Base-by-base conservation (phyloP, 2,329 filamentous ascomycete genomes). In the Geosmithia morbida region DNA sequence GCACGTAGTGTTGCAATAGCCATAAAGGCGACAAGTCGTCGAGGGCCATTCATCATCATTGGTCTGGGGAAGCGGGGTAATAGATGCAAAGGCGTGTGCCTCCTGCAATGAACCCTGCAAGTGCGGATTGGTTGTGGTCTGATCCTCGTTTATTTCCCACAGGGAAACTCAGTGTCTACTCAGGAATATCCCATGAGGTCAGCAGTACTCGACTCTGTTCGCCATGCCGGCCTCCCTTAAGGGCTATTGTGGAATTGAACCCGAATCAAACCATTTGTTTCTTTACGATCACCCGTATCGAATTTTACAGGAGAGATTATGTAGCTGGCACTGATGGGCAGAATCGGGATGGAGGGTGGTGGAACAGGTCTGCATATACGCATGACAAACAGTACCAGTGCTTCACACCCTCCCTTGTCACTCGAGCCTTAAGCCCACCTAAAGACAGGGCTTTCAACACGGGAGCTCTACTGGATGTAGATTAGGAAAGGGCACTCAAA, bases 21-120 rank as follows among this genome's bases (percentile, higher is more conserved):
- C 6, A 17, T 7, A 29, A 11, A 37, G 33, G 33, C 33, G 13
- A 37, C 33, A 37, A 16, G 6, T 11, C 11, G 33, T 37, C 33
- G 14, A 37, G 33, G 33, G 6, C 11, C 33, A 37, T 37, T 37
- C 14, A 16, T 16, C 33, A 37, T 14, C 20, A 47, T 44, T 43
- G 46, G 46, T 14, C 26, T 17, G 20, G 19, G 16, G 29, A 41
- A 48, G 47, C 47, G 47, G 47, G 47, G 47, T 48, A 48, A 45
- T 42, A 48, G 44, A 42, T 30, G 43, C 33, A 20, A 46, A 17
- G 16, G 42, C 33, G 33, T 37, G 11, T 37, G 33, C 33, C 33
- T 37, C 33, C 3, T 37, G 33, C 13, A 37, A 3, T 13, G 33
- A 37, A 37, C 11, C 33, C 33, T 37, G 33, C 11, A 37, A 3